Conservation (phyloP, 129 eudicot species). For the Flaveria sonorensis region DNA sequence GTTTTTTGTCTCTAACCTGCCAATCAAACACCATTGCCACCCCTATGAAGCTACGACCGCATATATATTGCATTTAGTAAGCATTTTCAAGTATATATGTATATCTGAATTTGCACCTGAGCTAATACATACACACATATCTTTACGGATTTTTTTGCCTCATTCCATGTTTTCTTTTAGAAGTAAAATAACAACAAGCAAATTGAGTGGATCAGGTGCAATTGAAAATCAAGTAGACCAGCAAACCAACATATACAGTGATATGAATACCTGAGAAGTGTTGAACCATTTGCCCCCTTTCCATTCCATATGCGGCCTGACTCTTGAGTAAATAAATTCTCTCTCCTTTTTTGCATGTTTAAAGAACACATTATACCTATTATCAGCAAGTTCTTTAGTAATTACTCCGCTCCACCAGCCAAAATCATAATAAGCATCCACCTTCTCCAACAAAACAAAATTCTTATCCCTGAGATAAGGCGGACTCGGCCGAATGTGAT, state of each 20-base stretch:
- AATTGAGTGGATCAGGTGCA: conserved; percentile 4
- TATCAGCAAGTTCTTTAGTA: conserved; percentile 69
- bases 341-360: conserved; percentile 50
- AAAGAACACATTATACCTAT: conserved; percentile 69
- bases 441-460: conserved; percentile 73
- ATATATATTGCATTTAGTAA: not conserved
- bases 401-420: conserved; percentile 88
- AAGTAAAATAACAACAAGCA: conserved; percentile 2
- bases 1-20: not conserved
- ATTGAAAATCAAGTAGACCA: conserved; percentile 5
- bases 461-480: conserved; percentile 59
- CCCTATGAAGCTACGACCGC: not conserved
- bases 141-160: not conserved
- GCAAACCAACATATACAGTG: not conserved
- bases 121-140: not conserved
- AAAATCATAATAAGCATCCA: conserved; percentile 66
- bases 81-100: not conserved
- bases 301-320: conserved; percentile 89
- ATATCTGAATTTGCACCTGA: not conserved
- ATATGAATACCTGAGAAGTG: conserved; percentile 65
- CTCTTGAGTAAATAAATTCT: conserved; percentile 45
- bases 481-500: conserved; percentile 72
- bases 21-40: not conserved
- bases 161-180: not conserved
- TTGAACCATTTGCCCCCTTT: conserved; percentile 83